phyloP scores from a whole-genome alignment of 139 green algal species.

The Marvania coccoides region DNA sequence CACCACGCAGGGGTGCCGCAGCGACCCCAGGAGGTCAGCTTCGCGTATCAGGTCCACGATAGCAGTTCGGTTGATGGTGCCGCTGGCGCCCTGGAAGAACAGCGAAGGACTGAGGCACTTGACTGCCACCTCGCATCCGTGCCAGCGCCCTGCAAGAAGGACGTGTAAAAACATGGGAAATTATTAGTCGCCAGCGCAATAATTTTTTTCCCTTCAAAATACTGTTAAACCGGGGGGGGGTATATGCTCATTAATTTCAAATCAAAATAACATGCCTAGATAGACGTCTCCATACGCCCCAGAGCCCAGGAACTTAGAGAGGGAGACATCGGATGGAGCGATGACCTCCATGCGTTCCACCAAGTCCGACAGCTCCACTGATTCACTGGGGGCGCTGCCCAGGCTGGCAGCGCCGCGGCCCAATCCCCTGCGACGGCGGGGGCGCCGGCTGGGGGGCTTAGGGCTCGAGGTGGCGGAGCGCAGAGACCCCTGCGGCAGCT shows the following conservation, averaged over 20 bases:
- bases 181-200: conserved; percentile 10
- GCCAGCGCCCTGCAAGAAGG: no score
- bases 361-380: conserved; percentile 29
- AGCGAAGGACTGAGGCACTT: conserved; percentile 70
- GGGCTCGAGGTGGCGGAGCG: no score
- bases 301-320: conserved; percentile 60
- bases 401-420: no score
- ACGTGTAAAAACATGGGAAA: no score
- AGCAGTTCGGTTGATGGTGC: conserved; percentile 28
- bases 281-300: conserved; percentile 67
- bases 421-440: background rate
- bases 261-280: no score
- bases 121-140: conserved; percentile 51
- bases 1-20: conserved; percentile 48
- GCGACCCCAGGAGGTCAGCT: conserved; percentile 47
- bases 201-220: no score
- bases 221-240: no score
- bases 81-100: conserved; percentile 29
- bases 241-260: no score
- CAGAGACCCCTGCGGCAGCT: background rate
- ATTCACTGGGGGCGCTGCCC: no score
- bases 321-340: conserved; percentile 39
- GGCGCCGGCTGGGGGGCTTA: background rate
- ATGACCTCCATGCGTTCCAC: conserved; percentile 63
- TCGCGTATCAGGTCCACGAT: conserved; percentile 55